Percentiles rank a stretch among this genome's conserved stretches.
Conservation (phyloP, 345 rosid species). For the Euphorbia lathyris region DNA sequence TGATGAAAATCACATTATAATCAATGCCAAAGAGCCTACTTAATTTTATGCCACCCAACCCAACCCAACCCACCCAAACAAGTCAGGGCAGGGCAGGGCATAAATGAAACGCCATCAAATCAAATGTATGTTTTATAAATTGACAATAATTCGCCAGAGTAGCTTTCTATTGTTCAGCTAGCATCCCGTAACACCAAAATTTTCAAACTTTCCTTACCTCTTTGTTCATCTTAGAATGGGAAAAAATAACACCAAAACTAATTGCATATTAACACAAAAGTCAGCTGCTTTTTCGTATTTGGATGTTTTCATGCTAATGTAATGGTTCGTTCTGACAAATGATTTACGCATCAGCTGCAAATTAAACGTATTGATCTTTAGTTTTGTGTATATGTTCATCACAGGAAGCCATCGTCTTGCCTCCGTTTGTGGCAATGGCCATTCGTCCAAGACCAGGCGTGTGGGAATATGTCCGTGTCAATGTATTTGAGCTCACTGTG, state of each 20-base stretch:
- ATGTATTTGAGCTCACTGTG: conserved; percentile 76
- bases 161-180: background rate
- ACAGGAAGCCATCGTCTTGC: conserved; percentile 92
- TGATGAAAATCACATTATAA: too few species aligned
- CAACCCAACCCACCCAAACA: background rate
- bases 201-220: background rate
- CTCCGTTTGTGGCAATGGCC: conserved; percentile 90
- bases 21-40: too few species aligned
- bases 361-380: background rate
- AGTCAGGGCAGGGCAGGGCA: background rate
- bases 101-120: background rate
- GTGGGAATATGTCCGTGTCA: conserved; percentile 96
- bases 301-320: background rate
- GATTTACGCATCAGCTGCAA: background rate
- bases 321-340: background rate
- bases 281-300: background rate
- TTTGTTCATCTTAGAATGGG: background rate
- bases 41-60: too few species aligned
- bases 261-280: background rate
- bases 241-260: background rate
- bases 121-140: background rate
- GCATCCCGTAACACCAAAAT: background rate
- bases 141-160: background rate
- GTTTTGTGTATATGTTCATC: conserved; percentile 2
- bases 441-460: conserved; percentile 98